phyloP scores from a whole-genome alignment of 1,284 basidiomycete genomes.

The Heterobasidion annosum region DNA sequence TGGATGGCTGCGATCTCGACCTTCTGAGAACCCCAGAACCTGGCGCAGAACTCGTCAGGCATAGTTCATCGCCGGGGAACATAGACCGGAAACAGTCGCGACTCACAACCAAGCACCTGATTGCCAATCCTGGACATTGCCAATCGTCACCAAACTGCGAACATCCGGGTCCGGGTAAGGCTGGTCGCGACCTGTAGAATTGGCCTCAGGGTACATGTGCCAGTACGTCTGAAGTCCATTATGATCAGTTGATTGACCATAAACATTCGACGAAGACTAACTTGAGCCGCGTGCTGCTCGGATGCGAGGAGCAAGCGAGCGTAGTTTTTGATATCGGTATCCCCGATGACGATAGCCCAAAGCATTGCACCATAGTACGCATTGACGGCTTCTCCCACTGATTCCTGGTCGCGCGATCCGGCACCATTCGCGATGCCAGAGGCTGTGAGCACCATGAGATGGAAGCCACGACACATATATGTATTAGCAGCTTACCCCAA shows the following conservation, averaged over 20 bases:
- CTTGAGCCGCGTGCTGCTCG: slow-evolving; percentile 23
- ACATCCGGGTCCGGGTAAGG: slow-evolving; percentile 24
- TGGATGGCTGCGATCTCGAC: slow-evolving; percentile 26
- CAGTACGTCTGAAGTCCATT: slow-evolving; percentile 15
- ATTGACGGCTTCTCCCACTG: slow-evolving; percentile 24
- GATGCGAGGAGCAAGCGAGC: slow-evolving; percentile 23
- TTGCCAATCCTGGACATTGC: slow-evolving; percentile 25
- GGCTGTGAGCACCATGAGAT: slow-evolving; percentile 10
- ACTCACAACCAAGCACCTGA: slow-evolving; percentile 22
- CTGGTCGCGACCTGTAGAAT: slow-evolving; percentile 20
- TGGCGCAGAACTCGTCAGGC: not conserved
- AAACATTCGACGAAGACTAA: not conserved
- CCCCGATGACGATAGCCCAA: slow-evolving; percentile 15
- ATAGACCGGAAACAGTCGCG: not conserved
- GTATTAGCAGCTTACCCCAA: slow-evolving; percentile 18
- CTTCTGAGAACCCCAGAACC: slow-evolving; percentile 25
- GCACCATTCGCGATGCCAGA: slow-evolving; percentile 26
- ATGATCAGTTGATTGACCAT: too few species aligned
- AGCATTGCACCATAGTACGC: slow-evolving; percentile 19
- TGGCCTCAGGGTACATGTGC: slow-evolving; percentile 23
- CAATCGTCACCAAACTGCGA: slow-evolving; percentile 22
- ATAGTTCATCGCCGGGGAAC: not conserved
- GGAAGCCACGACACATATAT: not conserved
- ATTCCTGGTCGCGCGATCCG: slow-evolving; percentile 25
- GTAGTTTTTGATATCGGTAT: slow-evolving; percentile 21